Conservation (phyloP, 1,284 basidiomycete species). For the Boletus semigastroideus region DNA sequence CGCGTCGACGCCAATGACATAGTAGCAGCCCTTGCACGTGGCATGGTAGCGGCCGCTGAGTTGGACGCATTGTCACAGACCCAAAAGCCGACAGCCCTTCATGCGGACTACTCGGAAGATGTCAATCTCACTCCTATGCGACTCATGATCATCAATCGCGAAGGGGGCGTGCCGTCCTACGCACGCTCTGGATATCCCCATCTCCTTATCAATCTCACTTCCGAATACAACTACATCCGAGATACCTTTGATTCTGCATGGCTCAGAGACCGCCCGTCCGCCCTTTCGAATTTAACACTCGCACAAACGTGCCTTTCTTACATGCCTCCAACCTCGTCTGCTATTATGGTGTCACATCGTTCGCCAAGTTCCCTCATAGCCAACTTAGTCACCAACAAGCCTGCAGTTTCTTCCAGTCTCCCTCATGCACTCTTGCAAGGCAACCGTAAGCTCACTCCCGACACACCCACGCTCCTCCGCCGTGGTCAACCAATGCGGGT, state of each 20-base stretch:
- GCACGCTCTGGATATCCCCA: slow-evolving; percentile 94
- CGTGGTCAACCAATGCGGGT: slow-evolving; percentile 88
- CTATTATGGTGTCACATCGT: slow-evolving; percentile 96
- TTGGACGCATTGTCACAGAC: slow-evolving; percentile 35
- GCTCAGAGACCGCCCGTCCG: slow-evolving; percentile 79
- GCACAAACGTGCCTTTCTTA: slow-evolving; percentile 86
- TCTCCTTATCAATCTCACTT: slow-evolving; percentile 91
- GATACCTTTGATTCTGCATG: slow-evolving; percentile 83
- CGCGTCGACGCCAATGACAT: slow-evolving; percentile 91
- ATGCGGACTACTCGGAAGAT: slow-evolving; percentile 41
- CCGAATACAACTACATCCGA: slow-evolving; percentile 86
- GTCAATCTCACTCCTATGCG: slow-evolving; percentile 88
- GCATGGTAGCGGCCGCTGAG: slow-evolving; percentile 74
- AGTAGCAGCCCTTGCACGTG: slow-evolving; percentile 83
- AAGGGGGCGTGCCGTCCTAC: slow-evolving; percentile 97
- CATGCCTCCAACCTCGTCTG: slow-evolving; percentile 93
- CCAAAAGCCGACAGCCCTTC: slow-evolving; percentile 19
- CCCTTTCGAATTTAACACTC: slow-evolving; percentile 86
- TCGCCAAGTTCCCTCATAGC: slow-evolving; percentile 94
- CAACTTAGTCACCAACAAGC: slow-evolving; percentile 98
- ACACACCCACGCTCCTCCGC: slow-evolving; percentile 93
- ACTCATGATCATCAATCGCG: slow-evolving; percentile 96
- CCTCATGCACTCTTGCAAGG: slow-evolving; percentile 90
- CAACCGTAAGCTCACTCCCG: slow-evolving; percentile 79
- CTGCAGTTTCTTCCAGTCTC: slow-evolving; percentile 92